Percentiles rank a stretch among this genome's conserved stretches.
phyloP scores from a whole-genome alignment of 2,329 filamentous ascomycete species.

The Diaporthe destruens region DNA sequence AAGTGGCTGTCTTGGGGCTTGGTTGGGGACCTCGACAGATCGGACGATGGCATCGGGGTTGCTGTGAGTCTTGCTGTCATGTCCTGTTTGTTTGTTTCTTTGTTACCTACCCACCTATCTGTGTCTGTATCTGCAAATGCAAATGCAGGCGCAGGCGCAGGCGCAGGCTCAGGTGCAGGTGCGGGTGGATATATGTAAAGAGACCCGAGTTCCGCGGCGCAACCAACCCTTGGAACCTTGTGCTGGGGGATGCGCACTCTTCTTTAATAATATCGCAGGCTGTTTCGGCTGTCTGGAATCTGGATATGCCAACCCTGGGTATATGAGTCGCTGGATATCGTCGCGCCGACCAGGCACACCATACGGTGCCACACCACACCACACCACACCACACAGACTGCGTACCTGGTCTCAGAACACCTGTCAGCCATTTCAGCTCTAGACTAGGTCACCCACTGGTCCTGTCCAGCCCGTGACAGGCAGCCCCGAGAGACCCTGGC shows the following conservation, averaged over 20 bases:
- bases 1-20: constrained; percentile 19
- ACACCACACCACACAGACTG: neutral
- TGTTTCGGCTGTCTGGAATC: neutral
- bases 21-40: neutral
- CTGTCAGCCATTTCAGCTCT: constrained; percentile 31
- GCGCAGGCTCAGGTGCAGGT: neutral
- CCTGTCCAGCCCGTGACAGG: neutral
- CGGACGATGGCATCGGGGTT: constrained; percentile 13
- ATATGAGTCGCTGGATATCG: constrained; percentile 17
- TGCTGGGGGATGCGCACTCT: constrained; percentile 8
- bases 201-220: constrained; percentile 21
- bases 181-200: constrained; percentile 7
- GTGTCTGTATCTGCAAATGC: neutral
- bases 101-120: no score
- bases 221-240: neutral
- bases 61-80: neutral
- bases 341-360: neutral
- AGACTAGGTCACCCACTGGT: constrained; percentile 4
- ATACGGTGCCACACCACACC: no score
- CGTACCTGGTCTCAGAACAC: constrained; percentile 31
- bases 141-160: constrained; percentile 2
- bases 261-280: constrained; percentile 27
- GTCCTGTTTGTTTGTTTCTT: no score
- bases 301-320: constrained; percentile 22
- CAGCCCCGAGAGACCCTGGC: constrained; percentile 19